These are phyloP conservation scores for Aureobasidium lini DNA, from an alignment of 2,329 filamentous ascomycete genomes.

Conservation along the genomic window DNA sequence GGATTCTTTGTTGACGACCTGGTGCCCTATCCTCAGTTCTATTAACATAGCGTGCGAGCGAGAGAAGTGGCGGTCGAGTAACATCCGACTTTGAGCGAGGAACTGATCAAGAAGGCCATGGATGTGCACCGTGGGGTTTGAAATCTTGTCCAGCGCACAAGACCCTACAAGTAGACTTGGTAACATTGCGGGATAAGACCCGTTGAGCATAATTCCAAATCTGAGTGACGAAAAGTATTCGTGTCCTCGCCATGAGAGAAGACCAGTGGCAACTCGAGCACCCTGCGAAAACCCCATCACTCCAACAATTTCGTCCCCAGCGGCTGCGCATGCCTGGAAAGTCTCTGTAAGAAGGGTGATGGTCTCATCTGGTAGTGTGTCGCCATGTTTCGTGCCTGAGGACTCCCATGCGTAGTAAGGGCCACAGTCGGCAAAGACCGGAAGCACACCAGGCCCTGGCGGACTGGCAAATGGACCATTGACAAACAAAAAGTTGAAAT, in stretches of 20 bases:
- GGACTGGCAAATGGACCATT: background rate
- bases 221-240: background rate
- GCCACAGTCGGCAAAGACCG: background rate
- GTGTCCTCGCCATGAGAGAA: background rate
- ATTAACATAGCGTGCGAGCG: background rate
- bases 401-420: background rate
- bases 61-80: background rate
- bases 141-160: background rate
- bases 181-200: background rate
- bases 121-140: background rate
- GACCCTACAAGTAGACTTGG: background rate
- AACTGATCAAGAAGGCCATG: background rate
- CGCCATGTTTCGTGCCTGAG: background rate
- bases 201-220: background rate
- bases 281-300: background rate
- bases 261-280: background rate
- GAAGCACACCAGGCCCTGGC: background rate
- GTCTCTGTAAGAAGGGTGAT: background rate
- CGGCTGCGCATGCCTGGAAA: background rate
- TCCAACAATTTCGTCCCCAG: background rate
- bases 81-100: background rate
- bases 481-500: background rate
- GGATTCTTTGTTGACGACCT: background rate
- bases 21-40: background rate
- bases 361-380: background rate